Base-by-base conservation (phyloP, 495 filamentous ascomycete species). In the Penicillium lividum region DNA sequence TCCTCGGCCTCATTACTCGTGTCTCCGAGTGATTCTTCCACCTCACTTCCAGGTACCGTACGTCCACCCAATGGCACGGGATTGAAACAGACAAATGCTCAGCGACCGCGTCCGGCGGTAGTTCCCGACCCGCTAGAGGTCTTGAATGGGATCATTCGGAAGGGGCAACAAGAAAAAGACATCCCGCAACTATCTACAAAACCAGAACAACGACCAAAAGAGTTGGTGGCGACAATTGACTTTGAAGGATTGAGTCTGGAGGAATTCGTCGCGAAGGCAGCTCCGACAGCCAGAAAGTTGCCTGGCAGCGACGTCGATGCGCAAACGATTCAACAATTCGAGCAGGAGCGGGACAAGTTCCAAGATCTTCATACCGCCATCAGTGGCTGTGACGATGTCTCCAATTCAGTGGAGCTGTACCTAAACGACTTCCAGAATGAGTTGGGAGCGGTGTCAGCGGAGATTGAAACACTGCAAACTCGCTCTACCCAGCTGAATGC, bases 361-460 rank as follows among this genome's bases (percentile, higher is more conserved):
- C 86, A 97, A 70, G 92, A 96, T 47, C 80, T 98, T 33, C 94
- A 98, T 69, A 84, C 83, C 53, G 92, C 92, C 7, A 97, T 98
- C 60, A 73, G 80, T 33, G 89, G 90, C 30, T 98, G 94, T 69
- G 93, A 98, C 71, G 89, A 96, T 64, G 91, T 98, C 43, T 84
- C 97, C 42, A 89, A 85, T 67, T 96, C 95, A 1, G 93, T 98
- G 47, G 93, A 98, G 73, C 82, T 83, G 16, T 97, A 97, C 67
- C 75, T 98, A 50, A 89, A 90, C 44, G 91, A 88, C 67, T 98
- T 98, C 65, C 92, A 93, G 73, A 89, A 88, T 50, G 94, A 98
- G 69, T 80, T 98, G 13, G 92, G 91, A 4, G 83, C 84, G 2
- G 95, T 98, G 6, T 97, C 94, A 8, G 86, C 90, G 4, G 94